Conservation (phyloP, 495 filamentous ascomycete genomes). For the Astrothelium subdiscretum region DNA sequence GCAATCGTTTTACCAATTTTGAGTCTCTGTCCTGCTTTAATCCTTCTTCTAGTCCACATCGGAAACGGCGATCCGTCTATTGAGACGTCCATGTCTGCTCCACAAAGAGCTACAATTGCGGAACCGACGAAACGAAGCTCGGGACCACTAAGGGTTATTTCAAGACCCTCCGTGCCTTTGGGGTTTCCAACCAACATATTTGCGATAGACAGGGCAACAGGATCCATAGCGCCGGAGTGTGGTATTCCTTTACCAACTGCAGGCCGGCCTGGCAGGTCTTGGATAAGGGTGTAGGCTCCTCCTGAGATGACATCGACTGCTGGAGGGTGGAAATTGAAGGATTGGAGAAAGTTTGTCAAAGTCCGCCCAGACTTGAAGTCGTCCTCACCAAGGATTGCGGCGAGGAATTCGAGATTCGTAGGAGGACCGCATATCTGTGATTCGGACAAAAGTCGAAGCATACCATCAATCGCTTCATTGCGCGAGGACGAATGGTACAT, state of each 20-base stretch:
- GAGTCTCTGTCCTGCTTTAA: constrained; percentile 41
- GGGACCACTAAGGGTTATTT: constrained; percentile 48
- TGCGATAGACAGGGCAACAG: constrained; percentile 40
- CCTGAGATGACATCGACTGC: constrained; percentile 47
- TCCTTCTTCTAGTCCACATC: constrained; percentile 43
- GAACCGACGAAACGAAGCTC: constrained; percentile 42
- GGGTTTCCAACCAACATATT: constrained; percentile 50
- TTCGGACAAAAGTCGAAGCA: constrained; percentile 31
- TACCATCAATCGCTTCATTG: constrained; percentile 32
- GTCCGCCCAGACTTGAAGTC: constrained; percentile 39
- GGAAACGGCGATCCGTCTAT: constrained; percentile 36
- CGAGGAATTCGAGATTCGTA: constrained; percentile 46
- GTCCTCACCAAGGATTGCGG: constrained; percentile 32
- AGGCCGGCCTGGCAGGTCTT: constrained; percentile 48
- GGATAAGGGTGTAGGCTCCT: constrained; percentile 46
- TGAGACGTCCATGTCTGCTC: constrained; percentile 37
- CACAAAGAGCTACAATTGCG: constrained; percentile 41
- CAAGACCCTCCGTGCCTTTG: constrained; percentile 39
- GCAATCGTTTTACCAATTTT: constrained; percentile 42
- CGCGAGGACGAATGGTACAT: constrained; percentile 40
- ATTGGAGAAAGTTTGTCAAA: constrained; percentile 40
- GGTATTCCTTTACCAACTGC: constrained; percentile 40
- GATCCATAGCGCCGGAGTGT: constrained; percentile 45
- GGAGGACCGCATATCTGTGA: constrained; percentile 42
- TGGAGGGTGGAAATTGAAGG: constrained; percentile 37